Evolutionary conservation across 2,329 filamentous ascomycete species (phyloP), one percentile per base, ranked within the genome.

Genomic region (Knoxdaviesia capensis): DNA sequence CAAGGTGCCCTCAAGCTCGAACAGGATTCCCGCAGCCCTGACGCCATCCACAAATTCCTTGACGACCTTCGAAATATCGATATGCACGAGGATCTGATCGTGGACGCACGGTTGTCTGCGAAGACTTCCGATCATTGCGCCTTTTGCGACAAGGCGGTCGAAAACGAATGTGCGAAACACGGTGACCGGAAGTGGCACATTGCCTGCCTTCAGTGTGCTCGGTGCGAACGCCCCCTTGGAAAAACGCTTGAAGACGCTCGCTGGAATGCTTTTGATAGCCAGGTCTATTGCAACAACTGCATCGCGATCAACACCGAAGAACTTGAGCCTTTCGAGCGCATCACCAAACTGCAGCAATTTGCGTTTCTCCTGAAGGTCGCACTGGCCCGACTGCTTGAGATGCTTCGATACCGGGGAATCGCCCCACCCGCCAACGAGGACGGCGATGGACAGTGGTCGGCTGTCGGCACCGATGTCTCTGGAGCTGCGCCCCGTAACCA

Each of bases 1-100:
- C 92, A 96, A 56, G 90, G 88, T 32, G 80, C 90, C 6, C 65
- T 98, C 39, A 88, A 86, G 53, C 71, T 96, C 35, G 90, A 98
- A 59, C 78, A 85, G 44, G 88, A 96, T 52, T 78, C 77, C 40
- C 68, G 71, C 41, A 79, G 71, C 31, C 67, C 80, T 2, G 77
- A 81, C 48, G 85, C 84, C 7, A 64, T 98, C 29, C 79, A 84
- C 52, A 69, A 72, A 42, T 94, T 98, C 56, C 68, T 98, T 38
- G 75, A 84, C 43, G 80, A 90, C 50, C 71, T 98, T 41, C 76
- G 77, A 51, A 76, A 86, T 50, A 73, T 96, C n/a, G 44, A 45
- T 20, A 45, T 11, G 7, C 44, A 45, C 8, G 87, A 96, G 45
- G 63, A 72, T 1, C 65, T 82, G 48, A 79, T 84, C 53, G 73